Base-by-base conservation (phyloP, 2,329 filamentous ascomycete genomes). In the Teratosphaeria epicoccoides region DNA sequence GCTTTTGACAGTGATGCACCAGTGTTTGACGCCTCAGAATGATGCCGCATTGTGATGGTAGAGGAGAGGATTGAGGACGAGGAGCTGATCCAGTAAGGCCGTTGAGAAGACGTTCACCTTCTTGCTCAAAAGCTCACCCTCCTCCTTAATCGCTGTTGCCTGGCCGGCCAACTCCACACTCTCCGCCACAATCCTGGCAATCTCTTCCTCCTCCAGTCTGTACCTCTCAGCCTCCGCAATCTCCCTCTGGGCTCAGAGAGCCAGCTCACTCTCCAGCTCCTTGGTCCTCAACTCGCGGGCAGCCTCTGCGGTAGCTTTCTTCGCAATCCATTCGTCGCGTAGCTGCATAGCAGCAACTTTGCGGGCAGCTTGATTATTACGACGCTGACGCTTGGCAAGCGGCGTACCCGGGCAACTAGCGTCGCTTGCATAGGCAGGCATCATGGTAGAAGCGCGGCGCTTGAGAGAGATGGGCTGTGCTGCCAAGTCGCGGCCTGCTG, bases 351-450 rank as follows among this genome's bases (percentile, higher is more conserved):
- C 43, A 40, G 49, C 43, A 23, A 26, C 37, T 29, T 24, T 24
- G 3, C 24, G 28, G 12, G 17, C 24, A 26, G 46, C 51, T 17
- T 55, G 55, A n/a, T 57, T 47, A 24, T 52, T 45, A 25, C 52
- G 52, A 40, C 44, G 44, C 40, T 50, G 49, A 52, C 55, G 49
- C 47, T 52, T 54, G 47, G 14, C 46, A 9, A 37, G 33, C 2
- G 51, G 50, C 11, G 48, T 52, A 14, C 33, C 29, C 14, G 52
- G 50, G 40, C 49, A 43, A 12, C 26, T 43, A 23, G 28, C 33
- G 33, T 37, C 17, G 11, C 17, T 12, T 6, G 11, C 17, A n/a
- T n/a, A 6, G 33, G 6, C 2, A n/a, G 11, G 2, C 25, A 22
- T 44, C 28, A 49, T 43, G 24, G n/a, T 44, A 17, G 45, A 43